Base-by-base conservation (phyloP, 352 stramenopile species). In the Phytophthora pisi region DNA sequence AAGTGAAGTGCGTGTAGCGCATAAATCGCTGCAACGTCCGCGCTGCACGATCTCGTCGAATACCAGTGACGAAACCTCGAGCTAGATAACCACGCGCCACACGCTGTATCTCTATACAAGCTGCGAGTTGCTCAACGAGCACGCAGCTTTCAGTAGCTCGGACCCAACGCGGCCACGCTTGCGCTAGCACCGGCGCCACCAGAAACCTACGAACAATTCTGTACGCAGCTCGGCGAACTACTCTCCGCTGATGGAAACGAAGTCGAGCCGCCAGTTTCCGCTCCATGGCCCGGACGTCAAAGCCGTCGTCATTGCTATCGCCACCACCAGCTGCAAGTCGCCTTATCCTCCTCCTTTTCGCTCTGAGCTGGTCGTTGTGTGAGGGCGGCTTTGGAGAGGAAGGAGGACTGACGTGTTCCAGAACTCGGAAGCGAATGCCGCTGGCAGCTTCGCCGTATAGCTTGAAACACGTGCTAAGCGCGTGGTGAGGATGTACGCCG, bases 201-300 rank as follows among this genome's bases (percentile, higher is more conserved):
- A 90, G 55, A 23, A 77, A 69, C 5, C 65, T 57, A 3, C 58
- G 67, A 16, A 91, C 67, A 18, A 91, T 64, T 13, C 68, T 72
- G 28, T 75, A 72, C 15, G 81, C 70, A 16, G 65, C 68, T n/a
- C 63, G 64, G 23, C 66, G 72, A n/a, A 81, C 45, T 3, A 70
- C 40, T 28, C 64, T 70, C 4, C 65, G 57, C 31, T 64, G 58
- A 64, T 91, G 77, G 28, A 81, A 71, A 24, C 50, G 42, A 10
- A 90, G 59, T 16, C 83, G 72, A 34, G 67, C 58, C 0, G 42
- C 51, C 5, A 93, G 68, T 34, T 78, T 61, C 20, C 62, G 54
- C 68, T 93, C 85, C 68, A 93, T 81, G 15, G 78, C 61, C 24
- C 72, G 72, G 11, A 88, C 84, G 57, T 90, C 81, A 52, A 93